A percentile compares a stretch with the other conserved stretches of the same genome.
These are phyloP conservation scores for Smittium culicis DNA, from an alignment of 371 early-diverging fungal species.

Conservation along the genomic window DNA sequence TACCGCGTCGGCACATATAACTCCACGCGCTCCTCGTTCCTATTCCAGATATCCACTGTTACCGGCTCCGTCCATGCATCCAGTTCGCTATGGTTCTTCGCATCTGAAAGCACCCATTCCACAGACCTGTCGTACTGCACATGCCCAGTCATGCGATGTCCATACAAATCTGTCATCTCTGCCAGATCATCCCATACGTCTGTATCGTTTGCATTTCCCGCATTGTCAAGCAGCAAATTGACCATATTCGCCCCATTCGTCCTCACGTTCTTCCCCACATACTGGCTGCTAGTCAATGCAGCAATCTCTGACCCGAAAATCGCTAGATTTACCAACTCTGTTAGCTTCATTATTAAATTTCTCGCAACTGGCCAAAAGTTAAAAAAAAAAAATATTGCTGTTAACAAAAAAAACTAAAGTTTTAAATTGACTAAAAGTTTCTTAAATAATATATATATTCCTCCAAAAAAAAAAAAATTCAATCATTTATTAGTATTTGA, in stretches of 20 bases:
- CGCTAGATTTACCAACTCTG: too few relatives aligned
- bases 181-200: conserved; percentile 43
- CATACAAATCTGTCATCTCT: conserved; percentile 43
- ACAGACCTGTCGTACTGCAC: conserved; percentile 34
- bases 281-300: too few relatives aligned
- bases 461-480: too few relatives aligned
- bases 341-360: too few relatives aligned
- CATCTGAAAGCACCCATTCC: conserved; percentile 34
- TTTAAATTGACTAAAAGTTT: too few relatives aligned
- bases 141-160: conserved; percentile 37
- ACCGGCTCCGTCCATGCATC: conserved; percentile 38
- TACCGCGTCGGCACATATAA: conserved; percentile 35
- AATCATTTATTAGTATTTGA: too few relatives aligned
- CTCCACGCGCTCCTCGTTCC: conserved; percentile 35
- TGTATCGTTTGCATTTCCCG: background rate
- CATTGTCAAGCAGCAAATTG: background rate
- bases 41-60: conserved; percentile 33
- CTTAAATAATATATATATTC: too few relatives aligned
- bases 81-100: conserved; percentile 27
- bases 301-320: too few relatives aligned
- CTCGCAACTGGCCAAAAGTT: too few relatives aligned
- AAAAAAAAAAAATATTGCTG: too few relatives aligned
- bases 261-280: too few relatives aligned
- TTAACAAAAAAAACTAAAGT: too few relatives aligned
- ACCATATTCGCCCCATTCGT: background rate